phyloP scores from a whole-genome alignment of 2,329 filamentous ascomycete genomes.

The Aureobasidium sp. region DNA sequence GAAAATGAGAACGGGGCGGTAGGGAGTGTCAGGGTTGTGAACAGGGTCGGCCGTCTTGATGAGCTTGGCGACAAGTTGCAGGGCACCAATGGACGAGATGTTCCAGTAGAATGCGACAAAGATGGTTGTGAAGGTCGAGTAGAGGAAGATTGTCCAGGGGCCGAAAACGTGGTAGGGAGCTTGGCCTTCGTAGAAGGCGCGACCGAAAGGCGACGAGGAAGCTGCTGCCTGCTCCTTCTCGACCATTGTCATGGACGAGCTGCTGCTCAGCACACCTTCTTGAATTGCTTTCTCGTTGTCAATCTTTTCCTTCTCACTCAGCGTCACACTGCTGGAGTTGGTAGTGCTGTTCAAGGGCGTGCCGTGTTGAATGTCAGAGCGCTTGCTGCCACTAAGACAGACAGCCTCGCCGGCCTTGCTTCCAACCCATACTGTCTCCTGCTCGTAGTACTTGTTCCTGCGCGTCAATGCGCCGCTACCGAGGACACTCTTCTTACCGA shows the following conservation, averaged over 20 bases:
- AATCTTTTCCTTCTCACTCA: constrained; percentile 5
- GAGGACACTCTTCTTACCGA: constrained; percentile 45
- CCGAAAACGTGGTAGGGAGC: constrained; percentile 47
- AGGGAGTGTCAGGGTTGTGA: constrained; percentile 9
- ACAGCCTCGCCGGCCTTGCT: constrained; percentile 47
- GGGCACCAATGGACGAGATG: constrained; percentile 40
- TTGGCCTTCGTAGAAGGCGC: constrained; percentile 48
- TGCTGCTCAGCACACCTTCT: constrained; percentile 7
- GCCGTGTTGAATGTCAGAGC: neutral
- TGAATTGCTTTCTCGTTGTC: neutral
- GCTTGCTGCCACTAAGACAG: constrained; percentile 30
- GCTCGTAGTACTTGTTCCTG: constrained; percentile 39
- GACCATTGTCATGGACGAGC: constrained; percentile 11
- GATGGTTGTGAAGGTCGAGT: constrained; percentile 43
- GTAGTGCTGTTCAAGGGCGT: constrained; percentile 2
- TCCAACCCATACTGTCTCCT: constrained; percentile 46
- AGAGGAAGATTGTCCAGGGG: constrained; percentile 43
- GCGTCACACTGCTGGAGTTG: constrained; percentile 5
- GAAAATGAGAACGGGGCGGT: constrained; percentile 35
- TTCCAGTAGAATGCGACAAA: constrained; percentile 48
- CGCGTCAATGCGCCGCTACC: constrained; percentile 49
- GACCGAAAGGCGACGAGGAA: constrained; percentile 44
- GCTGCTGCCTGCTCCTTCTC: neutral
- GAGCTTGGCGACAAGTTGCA: constrained; percentile 39
- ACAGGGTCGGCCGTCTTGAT: constrained; percentile 20